Percentiles rank a stretch among this genome's conserved stretches.
Evolutionary conservation across 2,329 filamentous ascomycete species (phyloP).

Genomic region (Colletotrichum echinochloae): DNA sequence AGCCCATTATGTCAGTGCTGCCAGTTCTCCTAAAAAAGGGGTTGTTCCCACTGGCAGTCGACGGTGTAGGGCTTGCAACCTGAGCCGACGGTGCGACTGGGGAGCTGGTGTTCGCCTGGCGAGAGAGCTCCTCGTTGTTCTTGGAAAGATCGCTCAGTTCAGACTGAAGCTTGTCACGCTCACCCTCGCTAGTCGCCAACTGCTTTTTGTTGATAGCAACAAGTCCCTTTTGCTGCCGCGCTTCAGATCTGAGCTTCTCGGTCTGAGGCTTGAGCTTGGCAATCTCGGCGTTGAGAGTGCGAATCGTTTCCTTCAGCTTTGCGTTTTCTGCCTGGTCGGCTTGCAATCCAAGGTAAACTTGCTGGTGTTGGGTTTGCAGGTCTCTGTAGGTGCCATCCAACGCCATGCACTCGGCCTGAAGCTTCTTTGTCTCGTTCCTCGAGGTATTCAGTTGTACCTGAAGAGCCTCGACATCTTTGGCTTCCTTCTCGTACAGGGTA

Average conservation of each 20-base stretch:
- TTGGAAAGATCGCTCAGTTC: slow-evolving; percentile 79
- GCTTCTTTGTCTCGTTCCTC: slow-evolving; percentile 83
- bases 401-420: slow-evolving; percentile 85
- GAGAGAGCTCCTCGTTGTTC: slow-evolving; percentile 69
- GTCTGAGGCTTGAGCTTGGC: slow-evolving; percentile 87
- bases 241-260: slow-evolving; percentile 92
- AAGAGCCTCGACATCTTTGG: slow-evolving; percentile 83
- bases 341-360: slow-evolving; percentile 79
- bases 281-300: slow-evolving; percentile 84
- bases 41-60: slow-evolving; percentile 83
- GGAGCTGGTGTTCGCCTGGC: slow-evolving; percentile 65
- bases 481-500: slow-evolving; percentile 91
- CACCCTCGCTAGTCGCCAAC: slow-evolving; percentile 86
- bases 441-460: slow-evolving; percentile 85
- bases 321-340: slow-evolving; percentile 91
- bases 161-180: slow-evolving; percentile 86
- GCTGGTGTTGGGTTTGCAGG: slow-evolving; percentile 83
- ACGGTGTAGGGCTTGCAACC: slow-evolving; percentile 77
- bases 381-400: slow-evolving; percentile 86
- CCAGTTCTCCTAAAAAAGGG: slow-evolving; percentile 87
- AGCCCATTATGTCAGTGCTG: slow-evolving; percentile 70
- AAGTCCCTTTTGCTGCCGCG: slow-evolving; percentile 93
- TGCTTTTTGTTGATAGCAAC: slow-evolving; percentile 99
- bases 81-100: slow-evolving; percentile 59
- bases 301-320: slow-evolving; percentile 87